These are phyloP conservation scores for Nyssa sinensis DNA, from an alignment of 148 eudicot genomes.

Conservation along the genomic window DNA sequence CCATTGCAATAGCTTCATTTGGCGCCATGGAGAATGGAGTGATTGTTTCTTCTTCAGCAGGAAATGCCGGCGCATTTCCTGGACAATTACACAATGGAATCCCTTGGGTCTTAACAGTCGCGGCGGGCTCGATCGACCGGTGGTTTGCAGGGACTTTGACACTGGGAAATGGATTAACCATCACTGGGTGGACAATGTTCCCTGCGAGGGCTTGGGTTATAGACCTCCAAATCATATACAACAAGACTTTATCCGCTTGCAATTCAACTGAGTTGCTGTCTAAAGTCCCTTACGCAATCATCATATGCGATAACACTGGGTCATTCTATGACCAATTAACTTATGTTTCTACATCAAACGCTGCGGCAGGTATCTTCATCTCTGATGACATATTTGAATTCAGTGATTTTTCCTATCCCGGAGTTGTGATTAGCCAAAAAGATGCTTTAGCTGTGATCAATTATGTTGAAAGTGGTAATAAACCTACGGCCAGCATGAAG, in stretches of 20 bases:
- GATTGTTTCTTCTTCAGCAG: constrained; percentile 29
- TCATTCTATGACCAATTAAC: no score
- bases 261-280: no score
- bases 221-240: constrained; percentile 18
- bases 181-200: constrained; percentile 24
- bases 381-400: constrained; percentile 7
- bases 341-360: background rate
- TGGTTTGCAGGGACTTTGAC: no score
- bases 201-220: constrained; percentile 16
- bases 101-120: constrained; percentile 38
- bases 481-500: constrained; percentile 3
- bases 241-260: constrained; percentile 21
- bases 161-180: no score
- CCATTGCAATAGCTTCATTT: constrained; percentile 34
- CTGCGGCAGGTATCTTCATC: constrained; percentile 18
- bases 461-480: no score
- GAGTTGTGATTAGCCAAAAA: background rate
- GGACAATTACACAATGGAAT: constrained; percentile 25
- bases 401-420: no score
- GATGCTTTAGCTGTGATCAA: no score
- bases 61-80: constrained; percentile 12
- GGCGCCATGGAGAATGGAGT: no score
- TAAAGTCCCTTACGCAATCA: no score
- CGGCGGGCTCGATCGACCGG: no score
- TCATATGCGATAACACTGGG: no score